Conservation (phyloP, 352 stramenopile species). For the Blastocystis sp. region DNA sequence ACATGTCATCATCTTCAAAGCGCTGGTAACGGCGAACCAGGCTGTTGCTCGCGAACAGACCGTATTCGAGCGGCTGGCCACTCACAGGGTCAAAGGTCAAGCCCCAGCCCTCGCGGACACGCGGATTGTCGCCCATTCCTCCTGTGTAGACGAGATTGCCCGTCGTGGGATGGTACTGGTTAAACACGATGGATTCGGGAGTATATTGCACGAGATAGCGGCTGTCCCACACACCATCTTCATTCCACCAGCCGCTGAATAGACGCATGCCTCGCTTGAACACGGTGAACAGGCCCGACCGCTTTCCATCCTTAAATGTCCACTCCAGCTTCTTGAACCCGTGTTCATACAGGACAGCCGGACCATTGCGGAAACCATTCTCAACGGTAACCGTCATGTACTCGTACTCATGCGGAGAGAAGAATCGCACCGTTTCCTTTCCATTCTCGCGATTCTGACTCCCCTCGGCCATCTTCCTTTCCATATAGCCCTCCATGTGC, state of each 20-base stretch:
- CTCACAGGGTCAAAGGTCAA: neutral
- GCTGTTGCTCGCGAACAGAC: slow-evolving; percentile 6
- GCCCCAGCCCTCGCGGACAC: slow-evolving; percentile 6
- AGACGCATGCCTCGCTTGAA: neutral
- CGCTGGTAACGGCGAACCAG: slow-evolving; percentile 20
- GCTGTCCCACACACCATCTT: neutral
- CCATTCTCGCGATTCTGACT: neutral
- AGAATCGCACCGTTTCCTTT: slow-evolving; percentile 27
- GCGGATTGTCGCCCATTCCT: slow-evolving; percentile 22
- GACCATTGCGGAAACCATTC: neutral
- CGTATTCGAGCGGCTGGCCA: slow-evolving; percentile 10
- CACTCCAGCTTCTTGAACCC: neutral
- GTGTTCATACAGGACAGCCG: neutral
- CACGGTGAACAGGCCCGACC: neutral
- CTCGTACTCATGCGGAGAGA: slow-evolving; percentile 20
- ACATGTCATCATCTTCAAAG: slow-evolving; percentile 27
- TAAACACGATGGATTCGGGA: neutral
- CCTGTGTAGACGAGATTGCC: slow-evolving; percentile 18
- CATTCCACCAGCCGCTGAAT: neutral
- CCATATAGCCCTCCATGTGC: too few relatives aligned
- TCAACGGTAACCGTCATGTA: neutral
- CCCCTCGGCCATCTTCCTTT: too few relatives aligned
- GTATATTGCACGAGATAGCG: slow-evolving; percentile 7
- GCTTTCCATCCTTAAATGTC: slow-evolving; percentile 20
- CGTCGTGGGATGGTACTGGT: slow-evolving; percentile 22